phyloP scores from a whole-genome alignment of 2,329 filamentous ascomycete genomes.

The Plectosphaerella sp. region DNA sequence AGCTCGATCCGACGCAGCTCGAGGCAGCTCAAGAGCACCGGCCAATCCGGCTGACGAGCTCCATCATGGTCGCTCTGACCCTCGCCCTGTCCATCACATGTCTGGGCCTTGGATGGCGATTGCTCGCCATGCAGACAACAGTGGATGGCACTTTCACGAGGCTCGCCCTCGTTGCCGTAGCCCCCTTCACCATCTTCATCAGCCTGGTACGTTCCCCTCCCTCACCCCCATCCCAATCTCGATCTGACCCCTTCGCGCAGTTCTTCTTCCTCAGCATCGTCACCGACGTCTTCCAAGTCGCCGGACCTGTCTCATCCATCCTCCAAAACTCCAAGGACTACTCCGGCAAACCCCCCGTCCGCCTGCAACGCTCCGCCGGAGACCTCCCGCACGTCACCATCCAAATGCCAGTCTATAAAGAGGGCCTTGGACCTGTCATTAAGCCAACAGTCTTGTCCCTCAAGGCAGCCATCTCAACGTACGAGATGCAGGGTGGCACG shows the following conservation, averaged over 20 bases:
- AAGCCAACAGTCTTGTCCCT: constrained; percentile 43
- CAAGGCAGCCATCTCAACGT: constrained; percentile 44
- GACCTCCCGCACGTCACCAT: constrained; percentile 36
- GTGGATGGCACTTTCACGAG: constrained; percentile 50
- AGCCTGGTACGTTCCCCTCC: constrained; percentile 32
- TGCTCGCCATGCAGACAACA: constrained; percentile 48
- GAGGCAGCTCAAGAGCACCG: constrained; percentile 39
- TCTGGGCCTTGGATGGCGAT: constrained; percentile 52
- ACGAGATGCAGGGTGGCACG: constrained; percentile 54
- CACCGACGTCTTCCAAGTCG: constrained; percentile 34
- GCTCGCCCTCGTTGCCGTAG: constrained; percentile 45
- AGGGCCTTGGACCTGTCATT: constrained; percentile 35
- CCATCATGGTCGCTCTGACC: constrained; percentile 48
- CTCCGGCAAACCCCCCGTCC: constrained; percentile 29
- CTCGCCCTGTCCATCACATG: constrained; percentile 46
- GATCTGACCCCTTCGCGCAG: constrained; percentile 13
- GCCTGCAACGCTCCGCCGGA: constrained; percentile 24
- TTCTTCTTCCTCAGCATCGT: constrained; percentile 41
- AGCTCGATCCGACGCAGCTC: constrained; percentile 36
- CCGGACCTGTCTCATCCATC: constrained; percentile 42
- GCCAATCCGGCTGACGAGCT: constrained; percentile 48
- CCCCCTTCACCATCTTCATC: constrained; percentile 55
- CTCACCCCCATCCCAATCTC: background rate
- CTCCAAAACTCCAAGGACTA: constrained; percentile 39
- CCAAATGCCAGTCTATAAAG: constrained; percentile 41